phyloP scores from a whole-genome alignment of 176 grass and related monocot genomes.

The Carex pumila region DNA sequence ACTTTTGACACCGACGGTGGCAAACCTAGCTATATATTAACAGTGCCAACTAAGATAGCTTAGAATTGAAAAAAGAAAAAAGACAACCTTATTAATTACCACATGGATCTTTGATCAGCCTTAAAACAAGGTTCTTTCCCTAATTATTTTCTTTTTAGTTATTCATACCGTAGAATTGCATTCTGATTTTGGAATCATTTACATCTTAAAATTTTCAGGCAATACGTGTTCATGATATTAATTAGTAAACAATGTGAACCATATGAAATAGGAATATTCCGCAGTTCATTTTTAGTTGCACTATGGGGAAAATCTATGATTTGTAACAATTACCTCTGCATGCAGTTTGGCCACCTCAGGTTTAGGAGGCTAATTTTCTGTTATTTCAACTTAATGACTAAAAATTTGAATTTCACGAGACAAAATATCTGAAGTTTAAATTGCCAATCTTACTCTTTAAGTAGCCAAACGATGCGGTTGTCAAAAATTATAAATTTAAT shows the following conservation, averaged over 20 bases:
- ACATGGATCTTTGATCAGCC: neutral
- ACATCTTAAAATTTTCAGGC: neutral
- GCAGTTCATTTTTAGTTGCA: no score
- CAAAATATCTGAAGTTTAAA: neutral
- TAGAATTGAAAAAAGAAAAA: neutral
- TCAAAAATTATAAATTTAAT: neutral
- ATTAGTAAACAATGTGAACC: neutral
- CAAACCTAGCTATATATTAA: neutral
- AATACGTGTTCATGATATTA: neutral
- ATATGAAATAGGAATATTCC: neutral
- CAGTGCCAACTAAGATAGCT: neutral
- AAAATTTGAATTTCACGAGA: no score
- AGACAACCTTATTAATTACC: constrained; percentile 10
- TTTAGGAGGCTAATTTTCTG: no score
- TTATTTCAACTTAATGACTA: no score
- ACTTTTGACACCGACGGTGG: constrained; percentile 3
- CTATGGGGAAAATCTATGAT: no score
- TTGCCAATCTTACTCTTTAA: neutral
- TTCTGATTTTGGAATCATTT: neutral
- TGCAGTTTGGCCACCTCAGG: no score
- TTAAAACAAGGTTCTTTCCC: neutral
- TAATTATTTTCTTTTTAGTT: neutral
- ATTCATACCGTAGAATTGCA: neutral
- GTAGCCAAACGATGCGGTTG: neutral
- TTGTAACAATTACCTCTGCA: no score